phyloP scores from a whole-genome alignment of 202 grass and related monocot species.

The Elaeis oleifera region DNA sequence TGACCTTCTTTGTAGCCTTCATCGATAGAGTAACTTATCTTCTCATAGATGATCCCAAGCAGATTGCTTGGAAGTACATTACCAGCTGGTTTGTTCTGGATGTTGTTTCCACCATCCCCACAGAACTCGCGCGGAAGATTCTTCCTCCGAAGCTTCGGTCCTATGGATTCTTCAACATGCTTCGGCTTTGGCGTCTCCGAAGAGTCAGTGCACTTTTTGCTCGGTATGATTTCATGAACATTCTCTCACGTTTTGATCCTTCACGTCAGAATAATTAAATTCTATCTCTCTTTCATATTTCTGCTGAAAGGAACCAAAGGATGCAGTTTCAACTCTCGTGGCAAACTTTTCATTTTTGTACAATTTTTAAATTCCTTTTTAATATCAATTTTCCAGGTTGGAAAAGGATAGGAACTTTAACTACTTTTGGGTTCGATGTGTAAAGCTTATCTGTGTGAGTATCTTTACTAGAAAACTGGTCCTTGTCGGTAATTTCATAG shows the following conservation, averaged over 20 bases:
- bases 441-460: conserved; percentile 94
- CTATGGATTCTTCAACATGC: conserved; percentile 96
- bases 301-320: no score
- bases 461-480: conserved; percentile 10
- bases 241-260: neutral
- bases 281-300: no score
- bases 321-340: no score
- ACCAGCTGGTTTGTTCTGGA: conserved; percentile 89
- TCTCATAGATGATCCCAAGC: conserved; percentile 52
- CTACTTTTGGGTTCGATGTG: conserved; percentile 98
- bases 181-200: conserved; percentile 90
- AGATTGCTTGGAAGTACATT: conserved; percentile 64
- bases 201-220: conserved; percentile 97
- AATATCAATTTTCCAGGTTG: conserved; percentile 43
- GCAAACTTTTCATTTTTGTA: neutral
- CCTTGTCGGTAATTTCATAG: neutral
- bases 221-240: conserved; percentile 37
- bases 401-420: conserved; percentile 93
- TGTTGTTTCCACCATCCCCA: conserved; percentile 65
- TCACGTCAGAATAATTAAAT: no score
- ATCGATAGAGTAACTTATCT: conserved; percentile 64
- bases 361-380: neutral
- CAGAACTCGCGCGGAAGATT: conserved; percentile 59
- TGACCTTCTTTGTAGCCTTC: conserved; percentile 94
- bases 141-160: conserved; percentile 50